Conservation (phyloP, 164 flowering plant species). For the Vitis rupestris region DNA sequence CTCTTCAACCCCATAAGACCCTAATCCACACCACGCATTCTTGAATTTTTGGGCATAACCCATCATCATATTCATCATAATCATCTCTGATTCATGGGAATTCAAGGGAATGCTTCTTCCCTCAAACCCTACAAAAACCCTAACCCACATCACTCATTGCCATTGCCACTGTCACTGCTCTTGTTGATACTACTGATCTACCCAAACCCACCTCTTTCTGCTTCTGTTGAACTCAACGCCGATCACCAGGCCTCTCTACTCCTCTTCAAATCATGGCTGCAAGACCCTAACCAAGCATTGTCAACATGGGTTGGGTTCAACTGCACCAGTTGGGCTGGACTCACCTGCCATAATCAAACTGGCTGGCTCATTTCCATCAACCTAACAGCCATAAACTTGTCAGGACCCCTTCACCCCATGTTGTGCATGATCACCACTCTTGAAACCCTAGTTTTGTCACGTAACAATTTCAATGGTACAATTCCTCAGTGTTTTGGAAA, state of each 20-base stretch:
- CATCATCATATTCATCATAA: neutral
- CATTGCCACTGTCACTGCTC: neutral
- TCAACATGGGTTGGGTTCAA: conserved; percentile 48
- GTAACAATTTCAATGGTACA: conserved; percentile 45
- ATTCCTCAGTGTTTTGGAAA: conserved; percentile 63
- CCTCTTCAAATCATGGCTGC: conserved; percentile 46
- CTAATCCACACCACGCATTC: neutral
- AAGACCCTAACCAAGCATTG: conserved; percentile 46
- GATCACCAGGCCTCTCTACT: conserved; percentile 53
- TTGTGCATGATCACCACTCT: conserved; percentile 56
- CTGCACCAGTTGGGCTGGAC: conserved; percentile 68
- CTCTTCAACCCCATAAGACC: conserved; percentile 4
- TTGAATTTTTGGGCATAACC: no score
- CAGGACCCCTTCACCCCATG: conserved; percentile 54
- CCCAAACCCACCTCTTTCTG: conserved; percentile 2
- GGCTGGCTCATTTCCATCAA: conserved; percentile 55
- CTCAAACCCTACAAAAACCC: conserved; percentile 8
- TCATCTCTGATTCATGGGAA: conserved; percentile 10
- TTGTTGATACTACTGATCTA: conserved; percentile 6
- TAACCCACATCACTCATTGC: neutral
- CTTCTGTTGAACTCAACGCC: conserved; percentile 25
- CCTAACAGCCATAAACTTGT: conserved; percentile 43
- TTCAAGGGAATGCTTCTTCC: neutral
- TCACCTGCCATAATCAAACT: conserved; percentile 44
- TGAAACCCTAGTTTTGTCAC: conserved; percentile 45